phyloP scores from a whole-genome alignment of 2,329 filamentous ascomycete genomes.

The Dryadomyces quercus-mongolicae region DNA sequence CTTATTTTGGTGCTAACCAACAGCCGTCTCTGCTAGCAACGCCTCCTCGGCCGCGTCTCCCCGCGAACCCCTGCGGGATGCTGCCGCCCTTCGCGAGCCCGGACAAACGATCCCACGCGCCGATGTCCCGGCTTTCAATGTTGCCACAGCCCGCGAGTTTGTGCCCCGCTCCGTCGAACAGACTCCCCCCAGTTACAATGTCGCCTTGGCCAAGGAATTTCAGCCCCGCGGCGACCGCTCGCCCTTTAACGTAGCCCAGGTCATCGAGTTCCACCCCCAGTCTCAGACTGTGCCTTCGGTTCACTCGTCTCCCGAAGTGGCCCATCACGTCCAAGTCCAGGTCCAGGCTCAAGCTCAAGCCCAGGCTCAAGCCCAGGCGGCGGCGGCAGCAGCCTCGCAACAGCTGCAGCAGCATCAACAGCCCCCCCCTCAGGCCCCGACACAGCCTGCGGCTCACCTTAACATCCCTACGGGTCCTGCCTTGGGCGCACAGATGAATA shows the following conservation, averaged over 20 bases:
- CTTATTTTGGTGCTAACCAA: too few species aligned
- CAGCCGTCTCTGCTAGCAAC: constrained; percentile 9
- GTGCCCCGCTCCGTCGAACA: constrained; percentile 7
- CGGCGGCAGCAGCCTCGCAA: not conserved
- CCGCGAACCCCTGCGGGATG: constrained; percentile 5
- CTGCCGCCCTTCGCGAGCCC: constrained; percentile 1
- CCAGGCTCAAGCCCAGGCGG: not conserved
- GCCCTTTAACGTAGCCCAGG: constrained; percentile 12
- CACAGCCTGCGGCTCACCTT: not conserved
- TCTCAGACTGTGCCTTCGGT: constrained; percentile 2
- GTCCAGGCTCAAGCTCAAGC: not conserved
- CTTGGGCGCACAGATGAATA: constrained; percentile 2
- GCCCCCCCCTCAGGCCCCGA: not conserved
- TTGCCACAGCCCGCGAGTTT: constrained; percentile 38
- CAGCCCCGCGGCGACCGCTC: constrained; percentile 10
- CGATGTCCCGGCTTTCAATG: constrained; percentile 33
- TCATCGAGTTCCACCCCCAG: constrained; percentile 11
- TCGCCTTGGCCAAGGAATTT: constrained; percentile 8
- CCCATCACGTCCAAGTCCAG: constrained; percentile 5
- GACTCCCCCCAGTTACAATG: constrained; percentile 6
- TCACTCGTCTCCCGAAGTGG: constrained; percentile 2
- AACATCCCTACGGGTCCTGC: constrained; percentile 7
- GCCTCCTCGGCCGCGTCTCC: constrained; percentile 9
- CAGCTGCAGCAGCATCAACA: not conserved
- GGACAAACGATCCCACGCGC: constrained; percentile 4